Evolutionary conservation across 75 land plant species (phyloP), one percentile per base, ranked within the genome.

Genomic region (Sequoiadendron giganteum): DNA sequence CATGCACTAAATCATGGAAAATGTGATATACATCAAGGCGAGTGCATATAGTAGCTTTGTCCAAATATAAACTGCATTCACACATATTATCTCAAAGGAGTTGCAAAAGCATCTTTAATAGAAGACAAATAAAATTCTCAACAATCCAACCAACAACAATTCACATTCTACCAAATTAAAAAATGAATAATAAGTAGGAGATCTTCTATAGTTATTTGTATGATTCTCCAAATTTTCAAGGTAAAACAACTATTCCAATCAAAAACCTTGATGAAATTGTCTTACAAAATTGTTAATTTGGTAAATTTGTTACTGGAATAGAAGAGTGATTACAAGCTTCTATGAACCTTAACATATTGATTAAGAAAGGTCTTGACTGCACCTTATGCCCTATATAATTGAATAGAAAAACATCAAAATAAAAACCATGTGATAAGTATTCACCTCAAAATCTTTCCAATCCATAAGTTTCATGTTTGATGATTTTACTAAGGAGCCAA

Each of bases 391-490:
- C 38, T 75, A 75, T 75, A 14, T 32, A 25, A 34, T 10, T 13
- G 13, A 30, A 75, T 34, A 11, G 38, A 75, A 32, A 84, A 83
- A 52, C 5, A 61, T 39, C 30, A 38, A 84, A 76, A 34, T 18
- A 83, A 65, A 28, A 34, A 36, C 16, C 32, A 79, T 86, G 45
- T 72, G 42, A 61, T 1, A 56, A 75, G 61, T 30, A 43, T 52
- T 87, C 39, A 98, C 99, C 94, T 95, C 95, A 86, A 92, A 91
- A 87, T 97, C 97, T 86, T 98, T 95, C 97, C 99, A 98, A 77
- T 94, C 93, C 85, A 88, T 94, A 49, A 98, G 95, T 84, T 98
- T 98, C 97, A 98, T 94, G 86, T 93, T 93, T 19, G 97, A 95
- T 82, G 92, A 93, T 36, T 93, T 90, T 80, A 98, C 85, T 7